Base-by-base conservation (phyloP, 805 yeast genomes). In the Starmerella powellii region DNA sequence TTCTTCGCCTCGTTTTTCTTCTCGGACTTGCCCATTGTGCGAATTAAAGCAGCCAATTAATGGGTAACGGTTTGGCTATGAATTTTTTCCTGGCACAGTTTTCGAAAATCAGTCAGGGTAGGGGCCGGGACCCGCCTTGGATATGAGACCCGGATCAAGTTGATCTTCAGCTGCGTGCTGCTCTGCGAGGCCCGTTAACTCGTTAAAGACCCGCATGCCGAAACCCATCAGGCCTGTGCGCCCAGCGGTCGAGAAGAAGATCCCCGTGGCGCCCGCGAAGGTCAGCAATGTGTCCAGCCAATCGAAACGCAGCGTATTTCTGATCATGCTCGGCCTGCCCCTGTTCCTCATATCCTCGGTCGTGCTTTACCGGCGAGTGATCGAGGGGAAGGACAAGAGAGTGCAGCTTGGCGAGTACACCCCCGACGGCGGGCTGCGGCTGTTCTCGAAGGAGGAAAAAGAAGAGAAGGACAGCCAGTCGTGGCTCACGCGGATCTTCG, bases 351-450 rank as follows among this genome's bases (percentile, higher is more conserved):
- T 55, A 12, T 49, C 61, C 2, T 52, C 59, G 4, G 45, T 46
- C 6, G 60, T 52, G 2, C 46, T 59, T 3, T 60, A 56, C 40
- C 53, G 52, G 17, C 47, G 63, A 41, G 61, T 64, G 34, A 57
- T 65, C 28, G 53, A 60, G 11, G 71, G 72, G 4, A 63, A 64
- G 15, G 71, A 67, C 36, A 58, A 71, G 45, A 61, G 63, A 26
- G 59, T 61, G 3, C 76, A 71, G 49, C 55, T 63, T 32, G 76
- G 76, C 10, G 72, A 65, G 34, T 58, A 60, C 45, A 64, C 68
- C 1, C 57, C 57, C 1, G 73, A 69, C 38, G 74, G 74, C 0
- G 60, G 68, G 1, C 55, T 69, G 4, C 55, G 69, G n/a, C 53
- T 64, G 37, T 71, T 68, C 53, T 53, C 60, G 11, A 68, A 65